phyloP scores from a whole-genome alignment of 768 basidiomycete species.

The Lentinula raphanica region DNA sequence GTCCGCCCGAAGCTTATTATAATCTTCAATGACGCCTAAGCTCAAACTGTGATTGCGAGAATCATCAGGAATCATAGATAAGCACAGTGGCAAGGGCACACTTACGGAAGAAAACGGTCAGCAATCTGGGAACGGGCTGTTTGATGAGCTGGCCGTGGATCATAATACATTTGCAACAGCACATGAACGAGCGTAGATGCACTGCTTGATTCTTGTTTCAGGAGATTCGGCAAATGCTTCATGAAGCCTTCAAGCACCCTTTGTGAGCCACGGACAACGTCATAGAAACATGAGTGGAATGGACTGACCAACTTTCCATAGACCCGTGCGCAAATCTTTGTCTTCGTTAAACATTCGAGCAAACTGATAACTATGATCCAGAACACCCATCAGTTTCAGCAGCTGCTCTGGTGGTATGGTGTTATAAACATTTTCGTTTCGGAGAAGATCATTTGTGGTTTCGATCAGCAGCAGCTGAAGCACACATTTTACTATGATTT shows the following conservation, averaged over 20 bases:
- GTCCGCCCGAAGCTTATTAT: slow-evolving; percentile 82
- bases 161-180: slow-evolving; percentile 89
- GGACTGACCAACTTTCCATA: slow-evolving; percentile 98
- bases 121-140: slow-evolving; percentile 76
- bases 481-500: slow-evolving; percentile 99
- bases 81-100: slow-evolving; percentile 23
- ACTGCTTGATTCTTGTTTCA: slow-evolving; percentile 97
- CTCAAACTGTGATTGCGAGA: slow-evolving; percentile 54
- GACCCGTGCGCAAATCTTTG: slow-evolving; percentile 90
- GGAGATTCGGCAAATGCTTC: slow-evolving; percentile 95
- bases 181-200: slow-evolving; percentile 93
- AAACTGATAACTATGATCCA: slow-evolving; percentile 97
- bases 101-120: slow-evolving; percentile 62
- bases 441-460: slow-evolving; percentile 91
- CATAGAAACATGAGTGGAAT: background rate
- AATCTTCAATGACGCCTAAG: slow-evolving; percentile 84
- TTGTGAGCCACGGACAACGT: background rate
- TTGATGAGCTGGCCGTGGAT: slow-evolving; percentile 83
- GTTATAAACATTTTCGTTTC: slow-evolving; percentile 85
- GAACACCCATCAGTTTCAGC: slow-evolving; percentile 87
- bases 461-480: slow-evolving; percentile 94
- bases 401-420: slow-evolving; percentile 94
- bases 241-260: slow-evolving; percentile 82
- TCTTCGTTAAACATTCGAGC: slow-evolving; percentile 97
- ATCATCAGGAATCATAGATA: slow-evolving; percentile 8